These are phyloP conservation scores for Ploettnerulaceae sp. DNA, from an alignment of 2,329 filamentous ascomycete genomes.

Conservation along the genomic window DNA sequence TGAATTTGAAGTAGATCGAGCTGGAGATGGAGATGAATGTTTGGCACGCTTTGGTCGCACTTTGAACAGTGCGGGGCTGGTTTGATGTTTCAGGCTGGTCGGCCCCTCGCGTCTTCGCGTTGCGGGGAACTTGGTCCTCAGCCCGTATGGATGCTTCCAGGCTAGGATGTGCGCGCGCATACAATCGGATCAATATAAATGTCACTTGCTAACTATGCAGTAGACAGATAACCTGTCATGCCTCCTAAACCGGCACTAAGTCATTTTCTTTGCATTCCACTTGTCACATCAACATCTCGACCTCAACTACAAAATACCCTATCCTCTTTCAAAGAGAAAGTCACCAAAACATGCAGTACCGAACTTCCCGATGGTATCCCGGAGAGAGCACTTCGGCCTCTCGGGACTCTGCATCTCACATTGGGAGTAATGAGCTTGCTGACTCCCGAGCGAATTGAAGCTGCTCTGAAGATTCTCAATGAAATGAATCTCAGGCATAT, in stretches of 20 bases:
- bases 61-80: too few relatives aligned
- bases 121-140: too few relatives aligned
- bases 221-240: too few relatives aligned
- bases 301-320: conserved; percentile 62
- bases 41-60: too few relatives aligned
- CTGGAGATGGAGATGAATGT: too few relatives aligned
- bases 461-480: conserved; percentile 42
- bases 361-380: conserved; percentile 49
- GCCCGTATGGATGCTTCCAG: too few relatives aligned
- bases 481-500: conserved; percentile 40
- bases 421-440: conserved; percentile 78
- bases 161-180: too few relatives aligned
- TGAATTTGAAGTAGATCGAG: not conserved
- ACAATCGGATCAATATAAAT: not conserved
- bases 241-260: conserved; percentile 46
- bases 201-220: too few relatives aligned
- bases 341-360: conserved; percentile 37
- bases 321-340: conserved; percentile 43
- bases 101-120: too few relatives aligned
- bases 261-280: conserved; percentile 72
- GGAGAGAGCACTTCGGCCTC: conserved; percentile 63
- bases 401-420: conserved; percentile 80
- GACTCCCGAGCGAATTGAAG: conserved; percentile 42
- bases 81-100: too few relatives aligned
- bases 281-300: conserved; percentile 57